Base-by-base conservation (phyloP, 2,329 filamentous ascomycete species). In the Fusarium sp. region DNA sequence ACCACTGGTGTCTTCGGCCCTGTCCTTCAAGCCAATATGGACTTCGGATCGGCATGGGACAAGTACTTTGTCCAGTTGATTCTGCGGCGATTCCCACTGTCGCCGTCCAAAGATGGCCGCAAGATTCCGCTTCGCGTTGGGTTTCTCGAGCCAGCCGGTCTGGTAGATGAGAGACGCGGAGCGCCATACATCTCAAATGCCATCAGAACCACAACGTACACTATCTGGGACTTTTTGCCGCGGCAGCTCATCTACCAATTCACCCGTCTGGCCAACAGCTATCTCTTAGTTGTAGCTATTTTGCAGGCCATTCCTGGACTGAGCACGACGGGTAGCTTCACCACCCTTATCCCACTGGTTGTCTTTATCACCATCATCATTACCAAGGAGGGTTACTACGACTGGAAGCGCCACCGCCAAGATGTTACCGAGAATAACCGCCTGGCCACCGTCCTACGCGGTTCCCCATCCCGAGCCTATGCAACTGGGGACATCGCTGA, bases 311-410 rank as follows among this genome's bases (percentile, higher is more conserved):
- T 46, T 22, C 42, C 42, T 8, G 42, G 42, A 46, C 42, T 46
- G 20, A 46, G 42, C 42, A 46, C 42, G 6, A 46, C 42, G 11
- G 42, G 42, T 14, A 46, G 22, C 10, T 24, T 46, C 20, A 46
- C 42, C 10, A 46, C 42, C 8, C 20, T 46, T 12, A 46, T 46
- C 12, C 42, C 42, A 12, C 42, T 46, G 20, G 42, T 46, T 46
- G 22, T 46, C n/a, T 46, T 46, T 14, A 12, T 62, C 12, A 22
- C 36, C 22, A 17, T 62, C 24, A 36, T 62, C 44, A 62, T 62
- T 24, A 20, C 31, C 16, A 62, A 62, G 24, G 60, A 62, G 35
- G 60, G 60, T 8, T 62, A 62, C 29, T 62, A 62, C 31, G 60
- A 62, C 31, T 55, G 44, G 33, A 62, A 27, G 35, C 53, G 44